Evolutionary conservation across 805 yeast genomes (phyloP), one percentile per base, ranked within the genome.

Genomic region (Wickerhamiella shivajii): DNA sequence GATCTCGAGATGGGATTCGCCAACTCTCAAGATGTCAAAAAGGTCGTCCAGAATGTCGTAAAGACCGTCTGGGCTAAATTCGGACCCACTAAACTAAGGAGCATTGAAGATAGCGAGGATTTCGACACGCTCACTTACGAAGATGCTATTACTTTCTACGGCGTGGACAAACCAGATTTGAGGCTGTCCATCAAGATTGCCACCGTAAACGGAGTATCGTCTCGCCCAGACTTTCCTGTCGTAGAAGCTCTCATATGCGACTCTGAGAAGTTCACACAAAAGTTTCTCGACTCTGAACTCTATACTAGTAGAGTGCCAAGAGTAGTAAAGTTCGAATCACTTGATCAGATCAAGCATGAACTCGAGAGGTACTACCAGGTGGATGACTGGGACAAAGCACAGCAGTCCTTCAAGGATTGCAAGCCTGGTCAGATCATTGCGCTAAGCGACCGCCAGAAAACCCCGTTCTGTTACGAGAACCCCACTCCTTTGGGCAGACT

Each of bases 131-230:
- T 87, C 37, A 59, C 69, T 1, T 90, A 90, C 47, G 43, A 53
- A 1, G 76, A 79, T 3, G 94, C 83, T 0, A 62, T 90, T 53
- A 50, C 68, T 2, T 61, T 56, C 13, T 90, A 72, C 49, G 98
- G 98, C 11, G 78, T 85, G 33, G 98, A 90, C 51, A 90, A 90
- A 52, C 98, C 98, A 0, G 97, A 90, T 53, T 56, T 90, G 42
- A 64, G 96, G 40, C 49, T 44, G 15, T 49, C 58, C 1, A 42
- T 81, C 20, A 50, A 61, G 21, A 67, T 83, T 26, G 37, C 46
- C 1, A 63, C 69, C 35, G 41, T 83, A n/a, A 60, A 46, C 36
- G 46, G 47, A 11, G 53, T 61, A 2, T 43, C 35, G 3, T 52
- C 59, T 5, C 53, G 66, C 17, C 42, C 49, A 3, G 62, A 57